These are phyloP conservation scores for Sclerotinia subarctica DNA, from an alignment of 2,329 filamentous ascomycete species.

Conservation along the genomic window DNA sequence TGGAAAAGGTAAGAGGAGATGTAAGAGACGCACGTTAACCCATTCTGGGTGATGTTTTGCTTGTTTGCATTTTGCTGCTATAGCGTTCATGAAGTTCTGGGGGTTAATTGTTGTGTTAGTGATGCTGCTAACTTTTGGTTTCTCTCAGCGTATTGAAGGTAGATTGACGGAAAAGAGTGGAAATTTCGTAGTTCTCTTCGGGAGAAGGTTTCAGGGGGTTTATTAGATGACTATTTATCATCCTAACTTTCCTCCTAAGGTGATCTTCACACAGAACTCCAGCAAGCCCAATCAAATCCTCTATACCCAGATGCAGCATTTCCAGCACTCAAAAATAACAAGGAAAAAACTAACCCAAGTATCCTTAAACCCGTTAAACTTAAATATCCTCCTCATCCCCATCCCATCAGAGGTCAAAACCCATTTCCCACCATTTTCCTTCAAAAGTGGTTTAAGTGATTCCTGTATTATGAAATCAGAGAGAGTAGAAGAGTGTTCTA, in stretches of 20 bases:
- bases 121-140: neutral
- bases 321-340: neutral
- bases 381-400: conserved; percentile 58
- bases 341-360: conserved; percentile 53
- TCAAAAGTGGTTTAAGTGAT: conserved; percentile 5
- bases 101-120: conserved; percentile 12
- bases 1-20: neutral
- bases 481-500: neutral
- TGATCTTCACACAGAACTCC: neutral
- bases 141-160: neutral
- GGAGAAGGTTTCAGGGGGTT: neutral
- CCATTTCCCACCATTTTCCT: conserved; percentile 45
- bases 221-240: neutral
- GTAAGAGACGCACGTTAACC: conserved; percentile 57
- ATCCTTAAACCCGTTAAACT: conserved; percentile 63
- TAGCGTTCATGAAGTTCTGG: conserved; percentile 73
- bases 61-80: conserved; percentile 64
- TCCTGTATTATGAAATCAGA: neutral
- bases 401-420: conserved; percentile 48
- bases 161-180: neutral
- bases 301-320: neutral
- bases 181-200: neutral
- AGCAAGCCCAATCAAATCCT: neutral
- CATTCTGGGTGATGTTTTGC: conserved; percentile 73
- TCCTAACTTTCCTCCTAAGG: neutral